These are phyloP conservation scores for Yamadazyma atlantica DNA, from an alignment of 1,139 yeast genomes.

Conservation along the genomic window DNA sequence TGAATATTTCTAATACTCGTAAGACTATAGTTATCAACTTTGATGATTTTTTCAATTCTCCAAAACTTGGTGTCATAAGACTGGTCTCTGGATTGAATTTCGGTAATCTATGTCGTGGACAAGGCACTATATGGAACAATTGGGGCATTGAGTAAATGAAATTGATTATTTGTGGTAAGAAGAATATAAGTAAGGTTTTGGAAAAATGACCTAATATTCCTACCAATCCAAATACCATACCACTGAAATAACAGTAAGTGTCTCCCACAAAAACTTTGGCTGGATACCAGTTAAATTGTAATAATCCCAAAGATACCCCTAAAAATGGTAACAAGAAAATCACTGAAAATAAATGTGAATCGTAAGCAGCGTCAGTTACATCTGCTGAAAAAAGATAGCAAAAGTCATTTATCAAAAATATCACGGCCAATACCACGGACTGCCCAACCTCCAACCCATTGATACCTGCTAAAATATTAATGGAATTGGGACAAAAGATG, in stretches of 20 bases:
- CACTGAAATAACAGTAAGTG: conserved; percentile 95
- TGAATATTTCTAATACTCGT: conserved; percentile 37
- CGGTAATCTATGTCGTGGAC: conserved; percentile 96
- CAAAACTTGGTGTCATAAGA: conserved; percentile 66
- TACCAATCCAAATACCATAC: conserved; percentile 97
- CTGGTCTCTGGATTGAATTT: conserved; percentile 67
- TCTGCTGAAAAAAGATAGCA: conserved; percentile 55
- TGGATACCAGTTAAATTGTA: conserved; percentile 85
- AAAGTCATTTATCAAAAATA: conserved; percentile 73
- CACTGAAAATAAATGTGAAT: conserved; percentile 80
- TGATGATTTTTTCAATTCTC: conserved; percentile 21
- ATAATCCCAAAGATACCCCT: conserved; percentile 78
- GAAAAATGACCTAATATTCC: conserved; percentile 97
- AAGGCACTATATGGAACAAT: conserved; percentile 77
- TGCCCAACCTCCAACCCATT: conserved; percentile 98
- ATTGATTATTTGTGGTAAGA: conserved; percentile 87
- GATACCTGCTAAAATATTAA: conserved; percentile 92
- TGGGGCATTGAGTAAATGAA: conserved; percentile 91
- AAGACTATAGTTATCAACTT: conserved; percentile 28
- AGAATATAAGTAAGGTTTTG: conserved; percentile 81
- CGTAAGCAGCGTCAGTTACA: conserved; percentile 60
- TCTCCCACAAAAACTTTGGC: conserved; percentile 95
- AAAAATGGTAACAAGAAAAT: conserved; percentile 81
- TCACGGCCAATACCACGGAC: conserved; percentile 70
- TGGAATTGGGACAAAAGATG: conserved; percentile 95